Conservation (phyloP, 139 green algal genomes). For the Micractinium conductrix region DNA sequence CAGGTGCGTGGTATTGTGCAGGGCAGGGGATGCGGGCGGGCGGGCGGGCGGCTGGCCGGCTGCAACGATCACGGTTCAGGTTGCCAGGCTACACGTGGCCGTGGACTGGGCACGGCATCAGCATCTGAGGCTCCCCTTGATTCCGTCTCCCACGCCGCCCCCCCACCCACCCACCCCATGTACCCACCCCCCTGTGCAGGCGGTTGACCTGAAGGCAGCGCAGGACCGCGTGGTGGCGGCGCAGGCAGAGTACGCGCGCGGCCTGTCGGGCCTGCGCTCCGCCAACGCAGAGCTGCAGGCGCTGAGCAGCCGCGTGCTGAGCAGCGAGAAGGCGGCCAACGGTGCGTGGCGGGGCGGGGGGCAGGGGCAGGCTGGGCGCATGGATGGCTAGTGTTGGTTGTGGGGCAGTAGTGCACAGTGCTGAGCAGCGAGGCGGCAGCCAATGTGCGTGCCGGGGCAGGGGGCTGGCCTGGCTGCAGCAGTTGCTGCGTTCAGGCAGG, state of each 20-base stretch:
- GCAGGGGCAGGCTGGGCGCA: not conserved
- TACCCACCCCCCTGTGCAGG: too few relatives aligned
- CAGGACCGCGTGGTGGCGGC: not conserved
- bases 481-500: too few relatives aligned
- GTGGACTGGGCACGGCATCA: too few relatives aligned
- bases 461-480: too few relatives aligned
- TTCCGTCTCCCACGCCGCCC: too few relatives aligned
- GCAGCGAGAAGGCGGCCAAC: not conserved
- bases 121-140: too few relatives aligned
- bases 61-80: too few relatives aligned
- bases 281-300: not conserved
- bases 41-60: too few relatives aligned
- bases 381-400: not conserved
- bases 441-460: not conserved
- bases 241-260: not conserved
- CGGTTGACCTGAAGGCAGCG: not conserved
- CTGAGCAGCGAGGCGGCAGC: not conserved
- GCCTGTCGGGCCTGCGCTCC: not conserved
- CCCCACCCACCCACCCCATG: too few relatives aligned
- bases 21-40: too few relatives aligned
- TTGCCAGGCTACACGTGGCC: too few relatives aligned
- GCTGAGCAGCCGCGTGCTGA: not conserved
- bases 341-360: not conserved
- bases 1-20: too few relatives aligned
- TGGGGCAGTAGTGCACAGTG: not conserved